A percentile compares a stretch with the other conserved stretches of the same genome.
Evolutionary conservation across 495 filamentous ascomycete genomes (phyloP).

Genomic region (Trichoderma asperelloides): DNA sequence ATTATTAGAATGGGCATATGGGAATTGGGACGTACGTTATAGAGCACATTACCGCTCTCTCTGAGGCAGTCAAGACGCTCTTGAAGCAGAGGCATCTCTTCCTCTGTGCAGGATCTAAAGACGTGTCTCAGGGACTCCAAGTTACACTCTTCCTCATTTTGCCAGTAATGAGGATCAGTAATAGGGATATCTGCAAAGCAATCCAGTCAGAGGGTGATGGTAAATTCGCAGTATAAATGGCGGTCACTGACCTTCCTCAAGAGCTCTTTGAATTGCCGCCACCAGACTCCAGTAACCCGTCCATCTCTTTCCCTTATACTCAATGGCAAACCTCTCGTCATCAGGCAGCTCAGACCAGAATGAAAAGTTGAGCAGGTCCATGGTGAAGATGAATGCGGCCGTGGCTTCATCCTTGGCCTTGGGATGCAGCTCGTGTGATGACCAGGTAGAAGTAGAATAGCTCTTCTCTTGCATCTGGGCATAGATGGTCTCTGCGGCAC

Average conservation of each 20-base stretch:
- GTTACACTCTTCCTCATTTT: conserved; percentile 65
- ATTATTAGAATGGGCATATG: conserved; percentile 7
- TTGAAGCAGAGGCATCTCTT: conserved; percentile 76
- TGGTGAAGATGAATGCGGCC: conserved; percentile 87
- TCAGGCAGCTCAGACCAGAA: conserved; percentile 75
- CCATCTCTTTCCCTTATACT: conserved; percentile 72
- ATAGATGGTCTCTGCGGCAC: conserved; percentile 71
- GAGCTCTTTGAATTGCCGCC: conserved; percentile 71
- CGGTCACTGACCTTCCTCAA: conserved; percentile 67
- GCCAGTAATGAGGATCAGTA: conserved; percentile 81
- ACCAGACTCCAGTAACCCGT: conserved; percentile 96
- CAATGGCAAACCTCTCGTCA: conserved; percentile 63
- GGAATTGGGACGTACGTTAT: conserved; percentile 51
- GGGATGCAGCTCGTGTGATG: conserved; percentile 84
- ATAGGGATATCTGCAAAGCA: conserved; percentile 65
- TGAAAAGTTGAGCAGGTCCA: conserved; percentile 93
- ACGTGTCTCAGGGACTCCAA: conserved; percentile 64
- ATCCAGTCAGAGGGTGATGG: not conserved
- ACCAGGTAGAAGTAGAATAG: conserved; percentile 81
- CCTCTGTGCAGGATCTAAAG: conserved; percentile 77
- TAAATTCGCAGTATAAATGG: conserved; percentile 9
- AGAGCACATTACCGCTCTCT: conserved; percentile 76
- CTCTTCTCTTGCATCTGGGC: conserved; percentile 69
- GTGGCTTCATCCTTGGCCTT: conserved; percentile 65
- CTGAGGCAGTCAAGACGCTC: conserved; percentile 72